phyloP scores from a whole-genome alignment of 2,329 filamentous ascomycete species.

The Trichoderma sp. region DNA sequence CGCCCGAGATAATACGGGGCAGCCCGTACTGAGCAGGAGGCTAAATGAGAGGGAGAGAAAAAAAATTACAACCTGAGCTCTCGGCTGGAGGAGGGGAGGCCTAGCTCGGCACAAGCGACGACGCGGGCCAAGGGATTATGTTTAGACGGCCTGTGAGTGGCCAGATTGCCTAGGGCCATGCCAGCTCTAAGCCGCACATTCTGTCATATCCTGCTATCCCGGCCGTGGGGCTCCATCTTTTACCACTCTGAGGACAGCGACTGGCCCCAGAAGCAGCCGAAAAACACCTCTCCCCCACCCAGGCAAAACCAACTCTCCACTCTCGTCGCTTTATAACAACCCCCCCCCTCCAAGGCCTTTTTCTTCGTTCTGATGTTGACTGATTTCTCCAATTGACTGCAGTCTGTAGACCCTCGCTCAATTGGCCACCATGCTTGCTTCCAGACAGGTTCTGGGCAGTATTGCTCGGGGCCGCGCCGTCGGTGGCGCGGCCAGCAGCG shows the following conservation, averaged over 20 bases:
- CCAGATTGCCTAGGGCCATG: slow-evolving; percentile 14
- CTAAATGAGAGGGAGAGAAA: background rate
- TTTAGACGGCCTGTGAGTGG: slow-evolving; percentile 28
- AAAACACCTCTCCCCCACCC: slow-evolving; percentile 28
- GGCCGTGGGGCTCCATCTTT: slow-evolving; percentile 14
- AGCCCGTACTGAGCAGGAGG: background rate
- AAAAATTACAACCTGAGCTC: background rate
- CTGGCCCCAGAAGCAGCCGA: slow-evolving; percentile 22
- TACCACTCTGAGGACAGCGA: slow-evolving; percentile 18
- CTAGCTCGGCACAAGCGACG: slow-evolving; percentile 19
- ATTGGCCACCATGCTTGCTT: slow-evolving; percentile 62
- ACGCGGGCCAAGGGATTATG: slow-evolving; percentile 26
- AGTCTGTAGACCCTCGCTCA: slow-evolving; percentile 32
- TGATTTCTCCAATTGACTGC: slow-evolving; percentile 22
- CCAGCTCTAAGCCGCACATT: slow-evolving; percentile 17
- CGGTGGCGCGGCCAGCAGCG: slow-evolving; percentile 55
- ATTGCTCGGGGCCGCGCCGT: slow-evolving; percentile 60
- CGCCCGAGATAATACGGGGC: background rate
- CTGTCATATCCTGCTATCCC: slow-evolving; percentile 17
- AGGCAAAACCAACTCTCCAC: slow-evolving; percentile 17
- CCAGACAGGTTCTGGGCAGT: slow-evolving; percentile 66
- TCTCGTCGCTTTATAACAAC: slow-evolving; percentile 27
- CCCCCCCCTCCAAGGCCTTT: slow-evolving; percentile 20
- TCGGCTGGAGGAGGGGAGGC: slow-evolving; percentile 19
- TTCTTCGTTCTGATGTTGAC: slow-evolving; percentile 18